These are phyloP conservation scores for Ambrosia artemisiifolia DNA, from an alignment of 129 eudicot genomes.

Conservation along the genomic window DNA sequence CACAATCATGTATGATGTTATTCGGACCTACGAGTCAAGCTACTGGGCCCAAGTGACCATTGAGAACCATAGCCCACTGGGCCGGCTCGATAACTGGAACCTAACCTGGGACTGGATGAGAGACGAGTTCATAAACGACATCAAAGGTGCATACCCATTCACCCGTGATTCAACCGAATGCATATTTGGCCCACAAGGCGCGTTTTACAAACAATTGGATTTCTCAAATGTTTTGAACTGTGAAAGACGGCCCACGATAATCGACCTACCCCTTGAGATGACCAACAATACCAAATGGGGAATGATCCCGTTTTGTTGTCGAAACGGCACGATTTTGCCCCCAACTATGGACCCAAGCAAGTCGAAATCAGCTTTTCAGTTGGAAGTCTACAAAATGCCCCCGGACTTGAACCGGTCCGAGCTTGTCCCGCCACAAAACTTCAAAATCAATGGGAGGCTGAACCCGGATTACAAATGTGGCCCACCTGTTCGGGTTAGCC, in stretches of 20 bases:
- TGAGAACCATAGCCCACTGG: conserved; percentile 73
- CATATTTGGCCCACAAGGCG: conserved; percentile 70
- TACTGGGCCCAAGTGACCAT: conserved; percentile 96
- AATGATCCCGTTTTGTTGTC: conserved; percentile 75
- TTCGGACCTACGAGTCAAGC: conserved; percentile 49
- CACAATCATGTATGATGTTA: conserved; percentile 84
- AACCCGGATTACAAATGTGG: conserved; percentile 94
- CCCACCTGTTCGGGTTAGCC: conserved; percentile 84
- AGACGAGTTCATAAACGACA: conserved; percentile 76
- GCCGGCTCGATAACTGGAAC: conserved; percentile 93
- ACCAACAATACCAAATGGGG: conserved; percentile 74
- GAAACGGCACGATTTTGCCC: conserved; percentile 94
- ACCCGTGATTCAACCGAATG: conserved; percentile 67
- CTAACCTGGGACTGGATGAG: conserved; percentile 95
- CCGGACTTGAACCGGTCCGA: conserved; percentile 78
- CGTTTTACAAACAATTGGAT: conserved; percentile 41
- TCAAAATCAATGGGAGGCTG: conserved; percentile 64
- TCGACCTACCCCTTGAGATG: conserved; percentile 69
- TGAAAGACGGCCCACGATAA: conserved; percentile 65
- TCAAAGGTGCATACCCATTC: conserved; percentile 74
- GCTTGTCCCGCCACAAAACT: conserved; percentile 84
- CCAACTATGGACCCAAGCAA: conserved; percentile 82
- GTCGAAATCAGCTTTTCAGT: conserved; percentile 67
- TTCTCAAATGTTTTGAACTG: conserved; percentile 79
- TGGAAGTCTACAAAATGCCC: conserved; percentile 80